phyloP scores from a whole-genome alignment of 2,329 filamentous ascomycete species.

The Colletotrichum caudatum region DNA sequence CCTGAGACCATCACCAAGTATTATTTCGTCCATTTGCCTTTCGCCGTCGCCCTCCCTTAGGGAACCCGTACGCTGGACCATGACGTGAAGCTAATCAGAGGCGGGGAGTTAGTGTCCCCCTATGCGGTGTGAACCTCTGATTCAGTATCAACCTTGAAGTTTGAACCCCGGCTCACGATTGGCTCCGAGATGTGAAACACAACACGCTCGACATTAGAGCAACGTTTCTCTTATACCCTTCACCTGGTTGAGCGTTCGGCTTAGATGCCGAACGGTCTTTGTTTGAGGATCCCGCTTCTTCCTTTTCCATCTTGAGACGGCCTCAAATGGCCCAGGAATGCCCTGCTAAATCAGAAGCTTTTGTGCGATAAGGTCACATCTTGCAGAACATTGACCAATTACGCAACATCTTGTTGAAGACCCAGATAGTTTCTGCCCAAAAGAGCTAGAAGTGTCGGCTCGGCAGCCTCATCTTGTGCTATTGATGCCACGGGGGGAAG shows the following conservation, averaged over 20 bases:
- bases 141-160: conserved; percentile 7
- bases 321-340: not conserved
- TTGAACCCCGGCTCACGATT: conserved; percentile 11
- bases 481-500: not conserved
- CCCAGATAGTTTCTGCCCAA: conserved; percentile 16
- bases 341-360: not conserved
- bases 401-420: too few species aligned
- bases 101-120: not conserved
- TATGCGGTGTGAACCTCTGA: not conserved
- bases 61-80: not conserved
- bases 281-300: conserved; percentile 22
- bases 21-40: not conserved
- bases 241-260: not conserved
- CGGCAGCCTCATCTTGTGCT: not conserved
- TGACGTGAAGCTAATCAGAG: conserved; percentile 3
- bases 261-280: conserved; percentile 9
- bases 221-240: not conserved
- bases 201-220: conserved; percentile 1
- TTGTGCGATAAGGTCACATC: not conserved
- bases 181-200: conserved; percentile 26
- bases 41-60: not conserved
- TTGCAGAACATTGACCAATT: not conserved
- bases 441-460: not conserved
- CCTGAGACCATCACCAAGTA: not conserved
- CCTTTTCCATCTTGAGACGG: conserved; percentile 28